Evolutionary conservation across 352 stramenopile genomes (phyloP).

Genomic region (Phytophthora fragariae): DNA sequence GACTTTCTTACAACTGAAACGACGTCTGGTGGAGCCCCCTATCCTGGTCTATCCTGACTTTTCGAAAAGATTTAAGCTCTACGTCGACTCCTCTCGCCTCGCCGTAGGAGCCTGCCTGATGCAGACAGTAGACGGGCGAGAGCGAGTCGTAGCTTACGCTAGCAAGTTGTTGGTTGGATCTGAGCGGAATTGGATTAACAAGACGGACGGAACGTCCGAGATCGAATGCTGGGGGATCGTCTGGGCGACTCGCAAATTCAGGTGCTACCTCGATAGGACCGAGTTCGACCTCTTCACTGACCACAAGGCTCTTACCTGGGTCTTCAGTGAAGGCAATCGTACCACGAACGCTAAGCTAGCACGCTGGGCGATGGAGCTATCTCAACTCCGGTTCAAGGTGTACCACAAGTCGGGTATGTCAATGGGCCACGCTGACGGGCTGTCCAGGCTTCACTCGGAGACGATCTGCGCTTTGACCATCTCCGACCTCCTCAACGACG

Average conservation of each 20-base stretch:
- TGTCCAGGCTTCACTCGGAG: neutral
- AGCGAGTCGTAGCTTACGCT: neutral
- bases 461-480: neutral
- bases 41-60: slow-evolving; percentile 11
- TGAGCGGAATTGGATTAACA: slow-evolving; percentile 2
- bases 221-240: slow-evolving; percentile 11
- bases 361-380: slow-evolving; percentile 4
- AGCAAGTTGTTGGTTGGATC: slow-evolving; percentile 2
- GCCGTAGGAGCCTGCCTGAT: slow-evolving; percentile 8
- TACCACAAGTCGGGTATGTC: slow-evolving; percentile 3
- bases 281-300: neutral
- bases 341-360: slow-evolving; percentile 6
- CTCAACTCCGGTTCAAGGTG: neutral
- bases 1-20: neutral
- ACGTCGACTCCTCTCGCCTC: slow-evolving; percentile 1
- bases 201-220: neutral
- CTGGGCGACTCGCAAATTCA: neutral
- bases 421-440: slow-evolving; percentile 7
- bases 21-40: neutral
- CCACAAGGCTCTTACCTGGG: neutral
- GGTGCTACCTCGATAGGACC: neutral
- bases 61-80: slow-evolving; percentile 7
- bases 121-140: slow-evolving; percentile 1
- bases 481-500: neutral
- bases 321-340: neutral